These are phyloP conservation scores for Pseudohalonectria lignicola DNA, from an alignment of 2,329 filamentous ascomycete genomes.

Conservation along the genomic window DNA sequence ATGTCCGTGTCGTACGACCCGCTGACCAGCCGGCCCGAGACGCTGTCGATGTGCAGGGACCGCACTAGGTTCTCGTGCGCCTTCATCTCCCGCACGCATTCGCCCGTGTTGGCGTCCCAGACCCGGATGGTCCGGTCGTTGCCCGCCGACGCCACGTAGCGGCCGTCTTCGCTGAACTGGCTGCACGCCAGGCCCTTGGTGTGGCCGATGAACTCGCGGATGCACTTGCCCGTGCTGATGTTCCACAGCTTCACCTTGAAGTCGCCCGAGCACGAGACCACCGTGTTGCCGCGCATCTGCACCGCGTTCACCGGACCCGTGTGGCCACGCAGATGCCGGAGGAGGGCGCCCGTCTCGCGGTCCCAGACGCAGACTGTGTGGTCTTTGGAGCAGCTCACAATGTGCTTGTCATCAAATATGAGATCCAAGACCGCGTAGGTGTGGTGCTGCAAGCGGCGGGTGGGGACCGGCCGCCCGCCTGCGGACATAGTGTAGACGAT, in stretches of 20 bases:
- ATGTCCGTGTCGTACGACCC: conserved; percentile 94
- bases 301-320: conserved; percentile 91
- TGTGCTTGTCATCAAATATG: conserved; percentile 82
- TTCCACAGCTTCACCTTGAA: conserved; percentile 94
- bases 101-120: conserved; percentile 86
- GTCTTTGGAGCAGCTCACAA: conserved; percentile 96
- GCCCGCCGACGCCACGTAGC: conserved; percentile 83
- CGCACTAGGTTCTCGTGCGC: conserved; percentile 83
- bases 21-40: conserved; percentile 76
- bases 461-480: conserved; percentile 69
- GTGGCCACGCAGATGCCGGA: conserved; percentile 77
- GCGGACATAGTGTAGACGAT: conserved; percentile 81
- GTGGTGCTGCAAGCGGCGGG: conserved; percentile 68
- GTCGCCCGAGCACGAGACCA: conserved; percentile 90
- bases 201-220: conserved; percentile 83
- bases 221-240: conserved; percentile 73
- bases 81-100: conserved; percentile 67
- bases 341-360: conserved; percentile 60
- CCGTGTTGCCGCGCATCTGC: conserved; percentile 82
- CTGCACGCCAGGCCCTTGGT: conserved; percentile 92
- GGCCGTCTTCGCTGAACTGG: conserved; percentile 92
- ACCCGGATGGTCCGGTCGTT: conserved; percentile 95
- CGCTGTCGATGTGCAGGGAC: conserved; percentile 79
- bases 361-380: conserved; percentile 92
- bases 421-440: conserved; percentile 85